phyloP scores from a whole-genome alignment of 179 eudicot genomes.

The Spinacia oleracea region DNA sequence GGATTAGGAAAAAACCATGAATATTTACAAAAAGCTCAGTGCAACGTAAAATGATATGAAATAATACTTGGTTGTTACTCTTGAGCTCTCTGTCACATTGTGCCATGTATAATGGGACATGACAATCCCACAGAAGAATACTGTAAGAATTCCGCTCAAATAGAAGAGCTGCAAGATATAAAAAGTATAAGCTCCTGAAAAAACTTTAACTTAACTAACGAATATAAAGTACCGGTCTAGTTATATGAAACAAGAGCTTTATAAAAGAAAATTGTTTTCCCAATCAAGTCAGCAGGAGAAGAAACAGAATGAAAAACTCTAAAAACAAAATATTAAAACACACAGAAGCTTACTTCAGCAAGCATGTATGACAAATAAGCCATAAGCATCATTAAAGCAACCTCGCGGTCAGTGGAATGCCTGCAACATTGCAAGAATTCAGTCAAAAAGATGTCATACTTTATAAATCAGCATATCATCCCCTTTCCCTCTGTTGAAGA shows the following conservation, averaged over 20 bases:
- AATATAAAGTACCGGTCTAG: not conserved
- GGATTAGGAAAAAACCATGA: slow-evolving; percentile 6
- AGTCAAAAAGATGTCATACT: slow-evolving; percentile 2
- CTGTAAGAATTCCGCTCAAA: slow-evolving; percentile 91
- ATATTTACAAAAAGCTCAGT: not conserved
- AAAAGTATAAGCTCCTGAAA: slow-evolving; percentile 9
- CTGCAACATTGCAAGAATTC: slow-evolving; percentile 37
- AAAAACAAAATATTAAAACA: not conserved
- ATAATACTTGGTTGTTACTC: slow-evolving; percentile 80
- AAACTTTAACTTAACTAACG: not conserved
- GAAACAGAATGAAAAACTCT: not conserved
- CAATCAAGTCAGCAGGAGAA: not conserved
- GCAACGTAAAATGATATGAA: not conserved
- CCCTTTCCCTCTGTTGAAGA: not conserved
- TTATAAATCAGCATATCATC: not conserved
- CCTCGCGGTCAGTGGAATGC: slow-evolving; percentile 99
- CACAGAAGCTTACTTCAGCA: slow-evolving; percentile 70
- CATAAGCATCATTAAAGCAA: slow-evolving; percentile 98
- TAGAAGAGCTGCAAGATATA: slow-evolving; percentile 67
- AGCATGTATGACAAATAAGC: slow-evolving; percentile 96
- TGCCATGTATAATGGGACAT: slow-evolving; percentile 99
- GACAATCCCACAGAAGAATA: slow-evolving; percentile 95
- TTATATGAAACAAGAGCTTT: not conserved
- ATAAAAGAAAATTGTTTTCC: not conserved
- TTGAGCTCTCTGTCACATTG: slow-evolving; percentile 80